These are phyloP conservation scores for Omphalea diandra DNA, from an alignment of 441 rosid species.

Conservation along the genomic window DNA sequence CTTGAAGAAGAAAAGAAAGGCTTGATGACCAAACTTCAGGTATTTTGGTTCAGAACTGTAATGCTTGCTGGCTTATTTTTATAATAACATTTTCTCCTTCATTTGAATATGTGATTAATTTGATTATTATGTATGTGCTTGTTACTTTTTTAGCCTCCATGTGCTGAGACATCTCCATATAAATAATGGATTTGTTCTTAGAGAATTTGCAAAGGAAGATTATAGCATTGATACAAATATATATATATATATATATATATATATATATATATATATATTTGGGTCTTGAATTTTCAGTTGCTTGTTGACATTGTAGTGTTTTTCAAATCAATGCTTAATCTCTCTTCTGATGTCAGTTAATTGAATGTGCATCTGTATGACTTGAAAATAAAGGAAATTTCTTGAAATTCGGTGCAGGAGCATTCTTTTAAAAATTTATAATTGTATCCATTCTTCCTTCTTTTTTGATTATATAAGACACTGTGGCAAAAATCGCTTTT, in stretches of 20 bases:
- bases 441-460: neutral
- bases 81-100: neutral
- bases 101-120: neutral
- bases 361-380: conserved; percentile 1
- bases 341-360: conserved; percentile 11
- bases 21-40: conserved; percentile 92
- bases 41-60: conserved; percentile 36
- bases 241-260: no score
- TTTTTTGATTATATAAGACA: neutral
- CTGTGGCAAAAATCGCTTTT: neutral
- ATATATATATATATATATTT: neutral
- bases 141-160: neutral
- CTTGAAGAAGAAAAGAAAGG: conserved; percentile 99
- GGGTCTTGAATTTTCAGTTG: neutral
- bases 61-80: conserved; percentile 6
- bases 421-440: neutral
- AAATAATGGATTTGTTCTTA: neutral
- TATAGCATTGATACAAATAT: neutral
- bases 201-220: neutral
- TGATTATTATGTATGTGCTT: neutral
- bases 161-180: neutral
- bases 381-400: conserved; percentile 4
- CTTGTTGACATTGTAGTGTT: conserved; percentile 3
- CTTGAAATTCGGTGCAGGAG: neutral
- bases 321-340: neutral